These are phyloP conservation scores for Gynochthodes officinalis DNA, from an alignment of 257 asterid species.

Conservation along the genomic window DNA sequence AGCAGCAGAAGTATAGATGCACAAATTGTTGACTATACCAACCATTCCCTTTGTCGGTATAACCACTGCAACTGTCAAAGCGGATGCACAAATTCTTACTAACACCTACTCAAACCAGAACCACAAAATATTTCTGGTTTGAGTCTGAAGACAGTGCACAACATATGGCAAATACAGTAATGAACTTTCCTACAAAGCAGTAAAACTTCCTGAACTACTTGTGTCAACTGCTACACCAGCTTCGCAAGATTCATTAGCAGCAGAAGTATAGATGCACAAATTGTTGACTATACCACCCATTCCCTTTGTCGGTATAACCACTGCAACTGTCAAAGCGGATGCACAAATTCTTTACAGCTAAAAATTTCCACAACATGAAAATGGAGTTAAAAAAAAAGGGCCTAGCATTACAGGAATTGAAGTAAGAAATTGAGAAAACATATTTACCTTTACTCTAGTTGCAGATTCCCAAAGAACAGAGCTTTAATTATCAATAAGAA, in stretches of 20 bases:
- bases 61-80: background rate
- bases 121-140: too few relatives aligned
- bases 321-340: background rate
- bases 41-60: too few relatives aligned
- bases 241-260: conserved; percentile 1
- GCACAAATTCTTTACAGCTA: background rate
- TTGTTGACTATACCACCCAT: background rate
- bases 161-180: too few relatives aligned
- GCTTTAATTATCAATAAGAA: background rate
- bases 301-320: background rate
- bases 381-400: background rate
- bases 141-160: background rate
- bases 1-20: too few relatives aligned
- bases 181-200: background rate
- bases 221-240: background rate
- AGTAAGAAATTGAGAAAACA: too few relatives aligned
- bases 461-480: too few relatives aligned
- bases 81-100: too few relatives aligned
- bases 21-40: too few relatives aligned
- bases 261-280: background rate
- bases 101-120: too few relatives aligned
- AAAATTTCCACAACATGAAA: background rate
- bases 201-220: background rate
- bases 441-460: background rate
- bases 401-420: background rate